Evolutionary conservation across 345 rosid species (phyloP).

Genomic region (Clausena lansium): DNA sequence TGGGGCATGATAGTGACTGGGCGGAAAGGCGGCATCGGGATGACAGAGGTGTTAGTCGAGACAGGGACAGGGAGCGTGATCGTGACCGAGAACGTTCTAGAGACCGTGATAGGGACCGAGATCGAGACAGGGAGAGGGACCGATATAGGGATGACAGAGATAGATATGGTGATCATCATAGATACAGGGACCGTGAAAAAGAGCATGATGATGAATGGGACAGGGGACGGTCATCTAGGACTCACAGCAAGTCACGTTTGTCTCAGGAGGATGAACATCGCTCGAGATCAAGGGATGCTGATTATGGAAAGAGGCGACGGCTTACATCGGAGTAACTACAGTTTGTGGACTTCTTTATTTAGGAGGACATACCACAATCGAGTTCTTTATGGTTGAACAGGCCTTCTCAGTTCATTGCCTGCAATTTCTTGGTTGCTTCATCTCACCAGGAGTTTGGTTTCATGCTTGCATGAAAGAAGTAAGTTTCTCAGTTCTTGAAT

Average conservation of each 20-base stretch:
- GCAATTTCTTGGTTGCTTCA: slow-evolving; percentile 22
- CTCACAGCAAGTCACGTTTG: slow-evolving; percentile 58
- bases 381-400: neutral
- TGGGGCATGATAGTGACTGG: slow-evolving; percentile 54
- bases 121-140: slow-evolving; percentile 62
- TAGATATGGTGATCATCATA: slow-evolving; percentile 54
- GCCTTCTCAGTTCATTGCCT: slow-evolving; percentile 22
- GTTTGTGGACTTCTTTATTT: neutral
- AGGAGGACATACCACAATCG: neutral
- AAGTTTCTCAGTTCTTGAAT: slow-evolving; percentile 16
- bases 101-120: slow-evolving; percentile 54
- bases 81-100: slow-evolving; percentile 63
- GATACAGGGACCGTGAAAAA: slow-evolving; percentile 52
- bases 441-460: slow-evolving; percentile 13
- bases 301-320: slow-evolving; percentile 80
- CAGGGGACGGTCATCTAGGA: slow-evolving; percentile 59
- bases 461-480: slow-evolving; percentile 20
- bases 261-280: slow-evolving; percentile 67
- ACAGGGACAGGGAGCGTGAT: slow-evolving; percentile 60
- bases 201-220: slow-evolving; percentile 72
- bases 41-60: slow-evolving; percentile 60
- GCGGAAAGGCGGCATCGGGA: slow-evolving; percentile 62
- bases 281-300: slow-evolving; percentile 70
- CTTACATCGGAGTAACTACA: slow-evolving; percentile 48
- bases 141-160: slow-evolving; percentile 64